phyloP scores from a whole-genome alignment of 2,329 filamentous ascomycete species.

The Pseudocercospora crystallina region DNA sequence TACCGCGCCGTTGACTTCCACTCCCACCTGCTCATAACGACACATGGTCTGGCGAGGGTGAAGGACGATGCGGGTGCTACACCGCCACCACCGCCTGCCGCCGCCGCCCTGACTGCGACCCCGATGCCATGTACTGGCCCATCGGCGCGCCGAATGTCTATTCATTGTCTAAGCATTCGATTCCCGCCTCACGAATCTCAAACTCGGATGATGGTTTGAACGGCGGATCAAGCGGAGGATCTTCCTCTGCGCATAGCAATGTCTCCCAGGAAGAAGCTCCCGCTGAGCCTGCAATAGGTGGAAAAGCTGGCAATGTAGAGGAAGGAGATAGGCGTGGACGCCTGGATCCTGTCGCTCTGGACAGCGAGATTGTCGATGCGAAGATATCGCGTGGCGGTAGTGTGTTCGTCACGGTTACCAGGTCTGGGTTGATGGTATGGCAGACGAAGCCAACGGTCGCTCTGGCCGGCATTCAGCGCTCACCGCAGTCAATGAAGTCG shows the following conservation, averaged over 20 bases:
- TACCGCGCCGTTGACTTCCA: too few relatives aligned
- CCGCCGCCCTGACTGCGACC: constrained; percentile 12
- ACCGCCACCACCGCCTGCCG: constrained; percentile 4
- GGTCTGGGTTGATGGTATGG: constrained; percentile 87
- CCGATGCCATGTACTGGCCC: constrained; percentile 78
- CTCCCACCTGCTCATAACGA: too few relatives aligned
- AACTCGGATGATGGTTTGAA: constrained; percentile 59
- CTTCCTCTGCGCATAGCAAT: constrained; percentile 7
- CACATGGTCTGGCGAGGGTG: too few relatives aligned
- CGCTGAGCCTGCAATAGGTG: constrained; percentile 1
- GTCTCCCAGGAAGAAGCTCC: constrained; percentile 5
- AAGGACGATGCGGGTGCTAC: constrained; percentile 3
- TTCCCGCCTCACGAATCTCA: constrained; percentile 54
- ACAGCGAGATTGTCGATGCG: constrained; percentile 64
- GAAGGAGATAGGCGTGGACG: not conserved
- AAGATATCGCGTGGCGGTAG: constrained; percentile 77
- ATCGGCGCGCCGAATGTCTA: constrained; percentile 81
- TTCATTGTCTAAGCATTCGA: constrained; percentile 67
- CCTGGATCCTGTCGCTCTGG: not conserved
- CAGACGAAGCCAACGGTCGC: constrained; percentile 91
- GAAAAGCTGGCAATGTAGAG: not conserved
- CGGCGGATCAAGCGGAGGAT: constrained; percentile 21
- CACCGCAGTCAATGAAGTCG: constrained; percentile 71
- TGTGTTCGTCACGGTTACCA: constrained; percentile 83
- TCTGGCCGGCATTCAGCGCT: constrained; percentile 80